These are phyloP conservation scores for Chamaenerion angustifolium DNA, from an alignment of 345 rosid genomes.

Conservation along the genomic window DNA sequence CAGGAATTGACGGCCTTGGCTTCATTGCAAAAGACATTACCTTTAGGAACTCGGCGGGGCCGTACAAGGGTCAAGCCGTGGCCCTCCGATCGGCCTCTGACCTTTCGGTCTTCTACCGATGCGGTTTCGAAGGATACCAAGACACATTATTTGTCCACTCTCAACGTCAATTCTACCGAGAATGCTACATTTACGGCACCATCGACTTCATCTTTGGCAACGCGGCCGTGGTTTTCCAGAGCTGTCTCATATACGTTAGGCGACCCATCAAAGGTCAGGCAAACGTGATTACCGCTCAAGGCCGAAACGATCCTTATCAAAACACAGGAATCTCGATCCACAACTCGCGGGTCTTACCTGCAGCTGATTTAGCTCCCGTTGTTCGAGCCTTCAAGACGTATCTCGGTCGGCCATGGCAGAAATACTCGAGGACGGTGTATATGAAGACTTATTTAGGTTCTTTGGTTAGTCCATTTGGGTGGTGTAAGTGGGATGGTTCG, in stretches of 20 bases:
- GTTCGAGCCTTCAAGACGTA: conserved; percentile 19
- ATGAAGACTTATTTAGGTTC: conserved; percentile 37
- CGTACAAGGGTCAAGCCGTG: conserved; percentile 43
- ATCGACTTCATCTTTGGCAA: conserved; percentile 60
- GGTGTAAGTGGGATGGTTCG: conserved; percentile 43
- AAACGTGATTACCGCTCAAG: conserved; percentile 54
- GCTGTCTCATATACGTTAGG: conserved; percentile 35
- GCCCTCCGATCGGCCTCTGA: conserved; percentile 43
- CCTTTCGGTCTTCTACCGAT: conserved; percentile 24
- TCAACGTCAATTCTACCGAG: conserved; percentile 30
- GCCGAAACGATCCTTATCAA: conserved; percentile 29
- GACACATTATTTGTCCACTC: conserved; percentile 52
- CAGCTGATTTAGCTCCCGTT: conserved; percentile 12
- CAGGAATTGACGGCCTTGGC: conserved; percentile 31
- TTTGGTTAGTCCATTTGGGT: conserved; percentile 30
- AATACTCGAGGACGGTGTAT: conserved; percentile 45
- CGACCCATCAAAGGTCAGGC: conserved; percentile 25
- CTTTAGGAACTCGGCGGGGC: conserved; percentile 46
- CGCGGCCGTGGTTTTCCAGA: conserved; percentile 42
- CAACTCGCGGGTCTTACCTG: conserved; percentile 32
- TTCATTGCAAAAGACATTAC: conserved; percentile 49
- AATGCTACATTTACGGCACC: conserved; percentile 27
- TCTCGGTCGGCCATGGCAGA: conserved; percentile 54
- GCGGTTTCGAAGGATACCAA: conserved; percentile 27
- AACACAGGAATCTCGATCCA: conserved; percentile 48